Base-by-base conservation (phyloP, 108 stramenopile genomes). In the Discostella stelligeroides region DNA sequence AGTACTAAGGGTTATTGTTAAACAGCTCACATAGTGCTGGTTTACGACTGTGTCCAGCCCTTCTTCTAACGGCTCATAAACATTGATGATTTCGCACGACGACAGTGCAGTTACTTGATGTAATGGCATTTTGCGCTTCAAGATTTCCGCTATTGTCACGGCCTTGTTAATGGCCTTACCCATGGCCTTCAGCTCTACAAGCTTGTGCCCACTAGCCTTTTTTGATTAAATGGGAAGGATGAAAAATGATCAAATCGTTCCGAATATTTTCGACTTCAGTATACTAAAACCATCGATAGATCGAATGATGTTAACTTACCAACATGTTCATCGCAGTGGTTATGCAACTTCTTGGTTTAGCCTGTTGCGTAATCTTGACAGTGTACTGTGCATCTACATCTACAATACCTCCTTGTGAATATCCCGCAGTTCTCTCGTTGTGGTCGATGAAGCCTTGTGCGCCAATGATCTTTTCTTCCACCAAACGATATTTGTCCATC, bases 111-210 rank as follows among this genome's bases (percentile, higher is more conserved):
- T 91, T 30, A 87, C 59, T 70, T 94, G 92, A 64, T 94, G 88
- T 18, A 94, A 76, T 17, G 90, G 90, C 84, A 90, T 82, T 60
- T 91, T 91, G 60, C 87, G 82, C 72, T 94, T 94, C 48, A 94
- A 58, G 57, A 94, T 94, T 63, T 94, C 92, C 0, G 88, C 86
- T 56, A 94, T 91, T 21, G 92, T 94, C 12, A 94, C 90, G n/a
- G 89, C 89, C 69, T 94, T 94, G 80, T 91, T 94, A 73, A 94
- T 91, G 13, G 92, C 92, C 51, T 89, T 82, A 12, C 92, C 92
- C 92, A 94, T 94, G 28, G 92, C 92, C 55, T 88, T 94, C 18
- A 94, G 68, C 60, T 87, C 85, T 42, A 92, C 83, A 27, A 73
- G 83, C 24, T 84, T 76, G 15, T 80, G 83, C 15, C 85, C 86